phyloP scores from a whole-genome alignment of 2,329 filamentous ascomycete genomes.

The Pseudogymnoascus sp. region DNA sequence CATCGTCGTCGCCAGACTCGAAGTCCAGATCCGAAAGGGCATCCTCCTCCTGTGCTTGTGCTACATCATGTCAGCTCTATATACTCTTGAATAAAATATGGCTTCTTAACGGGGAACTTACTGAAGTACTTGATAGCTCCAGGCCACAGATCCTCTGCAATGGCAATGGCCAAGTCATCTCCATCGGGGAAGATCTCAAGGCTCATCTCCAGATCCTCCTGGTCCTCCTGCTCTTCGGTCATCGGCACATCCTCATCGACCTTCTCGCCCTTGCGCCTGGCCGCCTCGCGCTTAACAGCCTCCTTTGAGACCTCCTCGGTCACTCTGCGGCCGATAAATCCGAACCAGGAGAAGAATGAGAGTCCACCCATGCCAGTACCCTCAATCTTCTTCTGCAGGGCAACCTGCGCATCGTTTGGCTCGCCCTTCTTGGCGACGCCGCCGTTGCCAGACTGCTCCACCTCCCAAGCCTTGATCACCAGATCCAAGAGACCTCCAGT shows the following conservation, averaged over 20 bases:
- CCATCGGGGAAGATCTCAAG: conserved; percentile 83
- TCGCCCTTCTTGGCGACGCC: conserved; percentile 20
- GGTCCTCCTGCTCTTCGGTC: conserved; percentile 36
- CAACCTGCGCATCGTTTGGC: conserved; percentile 41
- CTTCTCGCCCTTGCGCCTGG: conserved; percentile 41
- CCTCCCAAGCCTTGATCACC: conserved; percentile 60
- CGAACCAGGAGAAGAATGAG: conserved; percentile 88
- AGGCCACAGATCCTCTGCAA: conserved; percentile 85
- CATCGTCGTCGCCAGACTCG: conserved; percentile 52
- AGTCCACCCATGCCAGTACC: conserved; percentile 53
- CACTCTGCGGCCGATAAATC: conserved; percentile 63
- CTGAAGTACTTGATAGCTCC: conserved; percentile 86
- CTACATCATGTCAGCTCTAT: conserved; percentile 30
- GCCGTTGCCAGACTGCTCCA: conserved; percentile 39
- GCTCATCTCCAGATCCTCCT: conserved; percentile 55
- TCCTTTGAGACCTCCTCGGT: conserved; percentile 62
- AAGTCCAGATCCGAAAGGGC: conserved; percentile 62
- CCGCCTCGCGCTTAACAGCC: conserved; percentile 51
- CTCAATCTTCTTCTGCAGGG: conserved; percentile 46
- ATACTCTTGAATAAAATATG: neutral
- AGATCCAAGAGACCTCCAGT: conserved; percentile 72
- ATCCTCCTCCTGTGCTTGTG: conserved; percentile 63
- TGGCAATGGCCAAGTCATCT: conserved; percentile 69
- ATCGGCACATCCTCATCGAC: conserved; percentile 35
- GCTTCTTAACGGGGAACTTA: conserved; percentile 50